Evolutionary conservation across 2,329 filamentous ascomycete species (phyloP), one percentile per base, ranked within the genome.

Genomic region (Diaporthe helianthi): DNA sequence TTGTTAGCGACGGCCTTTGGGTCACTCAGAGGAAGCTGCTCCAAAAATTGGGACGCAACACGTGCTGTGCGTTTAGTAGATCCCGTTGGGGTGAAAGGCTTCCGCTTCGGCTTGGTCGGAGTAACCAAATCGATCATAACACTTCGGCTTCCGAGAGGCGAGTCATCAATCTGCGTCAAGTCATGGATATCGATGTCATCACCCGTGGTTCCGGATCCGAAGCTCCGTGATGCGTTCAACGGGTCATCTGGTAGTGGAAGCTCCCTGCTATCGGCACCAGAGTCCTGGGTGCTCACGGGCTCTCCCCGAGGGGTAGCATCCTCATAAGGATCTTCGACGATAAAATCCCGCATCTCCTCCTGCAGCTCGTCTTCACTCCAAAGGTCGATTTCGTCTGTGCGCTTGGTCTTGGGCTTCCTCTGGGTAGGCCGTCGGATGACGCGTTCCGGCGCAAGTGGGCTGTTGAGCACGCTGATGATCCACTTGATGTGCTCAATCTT

Each of bases 401-500:
- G 24, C 22, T 38, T 67, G 19, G 26, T n/a, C 36, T 52, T 47
- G 8, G 9, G 66, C 41, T 68, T 69, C 58, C 74, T 78, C 15
- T 73, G 76, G 9, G 77, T 79, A 55, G 75, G 79, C 54, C 70
- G 68, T 70, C 19, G 74, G 72, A 15, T 76, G 76, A 65, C 38
- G 64, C 80, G 83, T 3, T 80, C 77, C 0, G 84, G 83, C 55
- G 79, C 79, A 17, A 79, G 19, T 26, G 51, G 81, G 22, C 80
- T 80, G 47, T 79, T 78, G 5, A 89, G 79, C 29, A 86, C 73
- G 8, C 77, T 72, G n/a, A 86, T 80, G 3, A 82, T 76, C 86
- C 87, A 90, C 9, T 76, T 74, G 10, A 84, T 76, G 47, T 86
- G 78, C 74, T 90, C 81, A 60, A 86, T 85, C 67, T 91, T 85